A percentile compares a stretch with the other conserved stretches of the same genome.
phyloP scores from a whole-genome alignment of 176 grass and related monocot genomes.

The Oryza coarctata region DNA sequence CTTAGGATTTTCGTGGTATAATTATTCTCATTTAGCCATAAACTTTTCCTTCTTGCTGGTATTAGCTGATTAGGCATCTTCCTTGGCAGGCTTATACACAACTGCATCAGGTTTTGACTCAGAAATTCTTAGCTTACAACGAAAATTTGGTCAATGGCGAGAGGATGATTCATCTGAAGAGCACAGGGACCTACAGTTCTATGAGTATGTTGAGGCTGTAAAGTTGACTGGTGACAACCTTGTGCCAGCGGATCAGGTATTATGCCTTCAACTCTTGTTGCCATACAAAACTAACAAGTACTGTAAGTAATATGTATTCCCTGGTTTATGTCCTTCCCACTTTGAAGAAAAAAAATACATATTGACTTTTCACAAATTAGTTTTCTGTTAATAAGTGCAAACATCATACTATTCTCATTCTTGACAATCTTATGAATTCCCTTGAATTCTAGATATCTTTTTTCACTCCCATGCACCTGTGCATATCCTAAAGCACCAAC shows the following conservation, averaged over 20 bases:
- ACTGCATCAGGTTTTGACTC: constrained; percentile 73
- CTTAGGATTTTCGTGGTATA: constrained; percentile 16
- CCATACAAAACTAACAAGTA: neutral
- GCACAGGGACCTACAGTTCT: constrained; percentile 67
- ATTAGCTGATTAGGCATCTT: constrained; percentile 30
- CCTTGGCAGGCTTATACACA: constrained; percentile 73
- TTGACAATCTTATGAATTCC: constrained; percentile 5
- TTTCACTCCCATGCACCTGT: neutral
- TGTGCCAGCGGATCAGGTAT: constrained; percentile 82
- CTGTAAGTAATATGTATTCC: neutral
- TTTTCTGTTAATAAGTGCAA: constrained; percentile 15
- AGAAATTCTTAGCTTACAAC: constrained; percentile 79
- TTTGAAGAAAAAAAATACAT: neutral
- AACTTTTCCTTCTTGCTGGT: constrained; percentile 8
- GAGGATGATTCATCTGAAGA: constrained; percentile 59
- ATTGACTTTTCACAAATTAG: neutral
- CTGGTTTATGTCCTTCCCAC: constrained; percentile 24
- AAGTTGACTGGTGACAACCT: constrained; percentile 82
- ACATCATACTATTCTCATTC: neutral
- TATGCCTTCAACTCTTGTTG: constrained; percentile 12
- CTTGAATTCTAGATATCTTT: constrained; percentile 11
- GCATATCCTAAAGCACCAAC: neutral
- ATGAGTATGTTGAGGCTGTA: constrained; percentile 90
- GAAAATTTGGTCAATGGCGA: constrained; percentile 89
- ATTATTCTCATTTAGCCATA: neutral